A percentile compares a stretch with the other conserved stretches of the same genome.
phyloP scores from a whole-genome alignment of 148 eudicot genomes.

The Gaultheria prostrata region DNA sequence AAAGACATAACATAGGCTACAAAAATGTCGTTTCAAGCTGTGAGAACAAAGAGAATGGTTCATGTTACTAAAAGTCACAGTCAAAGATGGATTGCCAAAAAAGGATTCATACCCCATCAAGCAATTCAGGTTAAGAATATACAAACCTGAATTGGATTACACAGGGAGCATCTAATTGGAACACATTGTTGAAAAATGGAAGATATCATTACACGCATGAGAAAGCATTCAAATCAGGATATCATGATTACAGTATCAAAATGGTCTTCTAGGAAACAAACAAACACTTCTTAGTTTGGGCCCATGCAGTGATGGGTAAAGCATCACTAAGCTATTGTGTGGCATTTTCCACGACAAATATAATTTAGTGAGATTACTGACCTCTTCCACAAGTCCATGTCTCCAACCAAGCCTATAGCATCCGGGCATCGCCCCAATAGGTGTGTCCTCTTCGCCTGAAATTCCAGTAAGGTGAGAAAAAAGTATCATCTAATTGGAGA shows the following conservation, averaged over 20 bases:
- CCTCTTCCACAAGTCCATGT: conserved; percentile 98
- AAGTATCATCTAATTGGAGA: not conserved
- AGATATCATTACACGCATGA: not conserved
- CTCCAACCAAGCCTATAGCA: conserved; percentile 98
- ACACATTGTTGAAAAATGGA: not conserved
- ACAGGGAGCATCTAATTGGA: not conserved
- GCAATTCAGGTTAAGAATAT: not conserved
- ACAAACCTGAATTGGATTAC: not conserved
- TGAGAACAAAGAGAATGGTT: not conserved
- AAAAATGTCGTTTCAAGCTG: not conserved
- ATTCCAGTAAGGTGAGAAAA: conserved; percentile 13
- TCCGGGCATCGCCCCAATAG: conserved; percentile 99
- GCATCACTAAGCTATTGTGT: not conserved
- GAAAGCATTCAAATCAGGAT: not conserved
- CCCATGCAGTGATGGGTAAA: not conserved
- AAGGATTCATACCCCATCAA: not conserved
- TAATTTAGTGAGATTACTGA: conserved; percentile 21
- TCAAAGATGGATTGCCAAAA: not conserved
- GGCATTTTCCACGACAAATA: not conserved
- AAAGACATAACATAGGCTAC: not conserved
- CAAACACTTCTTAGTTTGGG: not conserved
- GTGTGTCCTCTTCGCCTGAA: conserved; percentile 91
- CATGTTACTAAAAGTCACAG: not conserved
- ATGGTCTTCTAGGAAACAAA: not conserved
- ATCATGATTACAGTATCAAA: not conserved